Conservation (phyloP, 2,329 filamentous ascomycete species). For the Penicillium sp. region DNA sequence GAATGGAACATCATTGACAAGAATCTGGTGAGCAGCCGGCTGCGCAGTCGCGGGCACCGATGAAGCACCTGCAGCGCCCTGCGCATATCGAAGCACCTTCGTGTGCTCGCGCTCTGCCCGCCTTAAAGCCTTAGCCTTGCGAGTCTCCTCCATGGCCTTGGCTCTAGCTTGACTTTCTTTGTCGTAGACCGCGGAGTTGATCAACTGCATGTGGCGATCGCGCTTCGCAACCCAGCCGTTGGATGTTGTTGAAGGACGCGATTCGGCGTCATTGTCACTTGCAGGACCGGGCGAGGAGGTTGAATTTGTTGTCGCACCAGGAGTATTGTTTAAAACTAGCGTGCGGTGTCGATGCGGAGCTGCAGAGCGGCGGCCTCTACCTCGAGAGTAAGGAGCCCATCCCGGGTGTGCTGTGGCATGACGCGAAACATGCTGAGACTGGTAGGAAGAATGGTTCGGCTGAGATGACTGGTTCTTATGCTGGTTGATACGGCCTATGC, state of each 20-base stretch:
- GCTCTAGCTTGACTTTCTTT: constrained; percentile 70
- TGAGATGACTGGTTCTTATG: constrained; percentile 65
- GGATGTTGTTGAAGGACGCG: constrained; percentile 31
- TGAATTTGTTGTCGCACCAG: constrained; percentile 27
- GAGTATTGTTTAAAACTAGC: constrained; percentile 65
- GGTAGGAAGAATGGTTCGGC: constrained; percentile 25
- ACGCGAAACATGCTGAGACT: constrained; percentile 34
- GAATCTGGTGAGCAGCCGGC: constrained; percentile 63
- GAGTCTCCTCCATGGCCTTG: constrained; percentile 73
- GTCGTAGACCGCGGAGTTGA: constrained; percentile 78
- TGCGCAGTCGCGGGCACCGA: constrained; percentile 31
- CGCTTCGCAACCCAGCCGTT: constrained; percentile 71
- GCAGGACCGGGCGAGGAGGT: constrained; percentile 30
- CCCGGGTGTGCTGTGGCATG: constrained; percentile 38
- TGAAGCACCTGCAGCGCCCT: constrained; percentile 30
- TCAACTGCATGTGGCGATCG: constrained; percentile 79
- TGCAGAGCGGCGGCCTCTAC: constrained; percentile 39
- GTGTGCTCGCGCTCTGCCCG: constrained; percentile 59
- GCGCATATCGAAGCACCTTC: constrained; percentile 46
- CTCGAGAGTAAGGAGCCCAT: constrained; percentile 50
- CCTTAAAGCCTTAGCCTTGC: constrained; percentile 54
- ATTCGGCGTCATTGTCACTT: constrained; percentile 35
- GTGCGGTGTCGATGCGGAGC: constrained; percentile 61
- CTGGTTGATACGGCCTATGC: constrained; percentile 75
- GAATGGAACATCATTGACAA: constrained; percentile 74